A percentile compares a stretch with the other conserved stretches of the same genome.
phyloP scores from a whole-genome alignment of 2,329 filamentous ascomycete genomes.

The Aspergillus glaucus region DNA sequence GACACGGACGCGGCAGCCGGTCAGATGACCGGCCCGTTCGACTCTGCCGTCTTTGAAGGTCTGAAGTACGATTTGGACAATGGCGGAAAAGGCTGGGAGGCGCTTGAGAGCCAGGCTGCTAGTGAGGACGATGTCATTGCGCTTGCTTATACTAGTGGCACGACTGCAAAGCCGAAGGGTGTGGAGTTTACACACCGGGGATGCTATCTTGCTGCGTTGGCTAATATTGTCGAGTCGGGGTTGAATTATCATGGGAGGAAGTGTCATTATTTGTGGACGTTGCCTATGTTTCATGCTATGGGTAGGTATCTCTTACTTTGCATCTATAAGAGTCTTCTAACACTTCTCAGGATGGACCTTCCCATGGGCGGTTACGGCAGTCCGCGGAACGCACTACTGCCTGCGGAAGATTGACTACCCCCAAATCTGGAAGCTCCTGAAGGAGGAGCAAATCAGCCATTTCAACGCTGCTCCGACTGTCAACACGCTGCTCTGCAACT shows the following conservation, averaged over 20 bases:
- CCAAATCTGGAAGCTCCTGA: conserved; percentile 82
- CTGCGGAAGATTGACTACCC: conserved; percentile 92
- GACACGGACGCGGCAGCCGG: conserved; percentile 76
- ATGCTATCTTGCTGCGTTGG: conserved; percentile 75
- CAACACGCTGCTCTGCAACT: conserved; percentile 83
- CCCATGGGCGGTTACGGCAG: conserved; percentile 87
- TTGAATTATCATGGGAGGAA: conserved; percentile 64
- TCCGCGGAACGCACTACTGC: conserved; percentile 90
- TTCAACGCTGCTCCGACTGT: conserved; percentile 96
- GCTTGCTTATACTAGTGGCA: conserved; percentile 89
- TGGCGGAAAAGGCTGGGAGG: conserved; percentile 68
- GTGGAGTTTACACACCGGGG: conserved; percentile 88
- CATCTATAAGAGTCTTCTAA: neutral
- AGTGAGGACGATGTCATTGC: conserved; percentile 79
- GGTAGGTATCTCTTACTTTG: conserved; percentile 42
- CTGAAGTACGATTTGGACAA: conserved; percentile 62
- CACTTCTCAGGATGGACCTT: conserved; percentile 62
- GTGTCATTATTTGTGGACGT: conserved; percentile 82
- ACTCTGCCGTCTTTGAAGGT: conserved; percentile 76
- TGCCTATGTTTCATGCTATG: conserved; percentile 75
- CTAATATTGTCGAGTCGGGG: conserved; percentile 81
- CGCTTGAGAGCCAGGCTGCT: conserved; percentile 60
- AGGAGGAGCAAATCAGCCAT: conserved; percentile 81
- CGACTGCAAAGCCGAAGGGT: conserved; percentile 85
- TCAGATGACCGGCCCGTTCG: conserved; percentile 70